Evolutionary conservation across 352 stramenopile species (phyloP).

Genomic region (Phytophthora podocarpi): DNA sequence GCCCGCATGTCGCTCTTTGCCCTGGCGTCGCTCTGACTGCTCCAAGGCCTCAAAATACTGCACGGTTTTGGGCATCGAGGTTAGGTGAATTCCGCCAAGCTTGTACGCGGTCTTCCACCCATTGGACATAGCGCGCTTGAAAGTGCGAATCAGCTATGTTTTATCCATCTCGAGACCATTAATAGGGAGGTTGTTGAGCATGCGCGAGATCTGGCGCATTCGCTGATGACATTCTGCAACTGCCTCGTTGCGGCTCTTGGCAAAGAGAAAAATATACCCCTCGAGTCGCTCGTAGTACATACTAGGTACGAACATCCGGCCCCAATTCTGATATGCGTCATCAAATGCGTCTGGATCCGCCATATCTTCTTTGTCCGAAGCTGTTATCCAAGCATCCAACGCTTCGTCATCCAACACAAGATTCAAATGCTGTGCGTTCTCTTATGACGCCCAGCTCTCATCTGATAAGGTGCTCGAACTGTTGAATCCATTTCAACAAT

Average conservation of each 20-base stretch:
- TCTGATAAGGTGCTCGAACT: background rate
- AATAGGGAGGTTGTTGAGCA: background rate
- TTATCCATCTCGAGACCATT: background rate
- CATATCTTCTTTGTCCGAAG: too few species aligned
- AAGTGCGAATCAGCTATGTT: background rate
- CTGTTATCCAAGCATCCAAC: too few species aligned
- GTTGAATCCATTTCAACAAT: background rate
- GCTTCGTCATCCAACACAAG: too few species aligned
- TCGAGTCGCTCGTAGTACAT: background rate
- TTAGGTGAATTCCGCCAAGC: background rate
- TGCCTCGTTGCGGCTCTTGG: slow-evolving; percentile 2
- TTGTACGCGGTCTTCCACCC: slow-evolving; percentile 3
- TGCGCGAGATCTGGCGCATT: background rate
- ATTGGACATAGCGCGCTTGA: slow-evolving; percentile 3
- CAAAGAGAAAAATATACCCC: slow-evolving; percentile 3
- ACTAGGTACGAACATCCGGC: too few species aligned
- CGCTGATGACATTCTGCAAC: background rate
- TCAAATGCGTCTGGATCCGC: too few species aligned
- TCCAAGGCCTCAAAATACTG: slow-evolving; percentile 9
- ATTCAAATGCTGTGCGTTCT: background rate
- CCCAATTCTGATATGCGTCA: too few species aligned
- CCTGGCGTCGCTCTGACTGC: background rate
- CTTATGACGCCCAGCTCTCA: background rate
- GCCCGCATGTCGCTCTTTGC: too few species aligned
- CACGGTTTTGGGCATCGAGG: background rate